Percentiles rank a stretch among this genome's conserved stretches.
These are phyloP conservation scores for Agroathelia rolfsii DNA, from an alignment of 1,284 basidiomycete genomes.

Conservation along the genomic window DNA sequence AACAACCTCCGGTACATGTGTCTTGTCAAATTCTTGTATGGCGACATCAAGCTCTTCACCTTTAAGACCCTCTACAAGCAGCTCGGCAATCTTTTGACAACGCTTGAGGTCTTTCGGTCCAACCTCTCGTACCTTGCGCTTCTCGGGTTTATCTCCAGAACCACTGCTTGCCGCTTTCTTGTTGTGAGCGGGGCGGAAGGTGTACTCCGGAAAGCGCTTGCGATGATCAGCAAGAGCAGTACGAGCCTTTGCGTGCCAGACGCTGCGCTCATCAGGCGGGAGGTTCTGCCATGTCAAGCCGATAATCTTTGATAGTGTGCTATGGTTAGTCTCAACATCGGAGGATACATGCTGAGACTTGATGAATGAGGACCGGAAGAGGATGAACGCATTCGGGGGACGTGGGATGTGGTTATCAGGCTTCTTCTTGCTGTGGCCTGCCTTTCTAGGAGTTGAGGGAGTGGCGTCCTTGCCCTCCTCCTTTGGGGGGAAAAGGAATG, in stretches of 20 bases:
- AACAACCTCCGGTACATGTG: conserved; percentile 52
- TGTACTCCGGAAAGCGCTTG: conserved; percentile 66
- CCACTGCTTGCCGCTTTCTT: too few relatives aligned
- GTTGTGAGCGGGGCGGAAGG: conserved; percentile 56
- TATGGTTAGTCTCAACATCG: conserved; percentile 71
- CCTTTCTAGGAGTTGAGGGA: too few relatives aligned
- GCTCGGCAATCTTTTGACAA: conserved; percentile 68
- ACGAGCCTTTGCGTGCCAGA: conserved; percentile 69
- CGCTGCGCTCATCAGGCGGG: conserved; percentile 46
- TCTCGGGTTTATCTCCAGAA: conserved; percentile 40
- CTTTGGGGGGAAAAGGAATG: conserved; percentile 30
- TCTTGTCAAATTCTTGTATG: conserved; percentile 63
- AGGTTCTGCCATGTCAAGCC: conserved; percentile 54
- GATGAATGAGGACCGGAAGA: conserved; percentile 87
- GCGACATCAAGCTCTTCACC: conserved; percentile 59
- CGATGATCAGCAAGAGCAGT: conserved; percentile 71
- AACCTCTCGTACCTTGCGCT: conserved; percentile 55
- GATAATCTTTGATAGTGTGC: conserved; percentile 57
- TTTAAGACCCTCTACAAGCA: conserved; percentile 65
- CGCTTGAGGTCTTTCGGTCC: conserved; percentile 62
- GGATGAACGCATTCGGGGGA: conserved; percentile 91
- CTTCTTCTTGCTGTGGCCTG: conserved; percentile 52
- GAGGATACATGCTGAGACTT: conserved; percentile 66
- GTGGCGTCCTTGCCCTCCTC: too few relatives aligned
- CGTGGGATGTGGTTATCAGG: conserved; percentile 78